A percentile compares a stretch with the other conserved stretches of the same genome.
Conservation (phyloP, 441 rosid species). For the Gossypium davidsonii region DNA sequence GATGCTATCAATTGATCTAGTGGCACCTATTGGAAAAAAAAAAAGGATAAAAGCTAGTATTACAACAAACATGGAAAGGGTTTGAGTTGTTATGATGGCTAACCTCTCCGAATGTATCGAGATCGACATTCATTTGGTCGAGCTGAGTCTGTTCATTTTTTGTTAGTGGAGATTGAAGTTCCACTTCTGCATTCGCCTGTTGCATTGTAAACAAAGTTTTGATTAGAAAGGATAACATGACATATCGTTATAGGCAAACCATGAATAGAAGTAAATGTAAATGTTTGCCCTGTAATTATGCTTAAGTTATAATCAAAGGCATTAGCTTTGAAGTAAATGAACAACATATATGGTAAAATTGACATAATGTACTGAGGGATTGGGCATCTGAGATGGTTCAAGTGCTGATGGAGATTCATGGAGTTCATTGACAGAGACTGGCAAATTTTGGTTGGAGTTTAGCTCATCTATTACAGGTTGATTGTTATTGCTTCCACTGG, state of each 20-base stretch:
- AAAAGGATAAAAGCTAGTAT: neutral
- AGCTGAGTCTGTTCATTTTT: neutral
- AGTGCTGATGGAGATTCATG: no score
- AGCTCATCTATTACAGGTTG: no score
- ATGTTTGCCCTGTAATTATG: no score
- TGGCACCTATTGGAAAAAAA: neutral
- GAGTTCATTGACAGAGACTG: no score
- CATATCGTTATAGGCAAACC: neutral
- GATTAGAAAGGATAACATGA: neutral
- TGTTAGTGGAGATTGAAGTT: neutral
- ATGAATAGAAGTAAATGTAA: no score
- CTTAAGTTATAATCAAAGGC: no score
- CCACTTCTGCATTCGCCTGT: neutral
- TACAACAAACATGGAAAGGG: neutral
- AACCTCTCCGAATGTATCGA: neutral
- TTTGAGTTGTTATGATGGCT: neutral
- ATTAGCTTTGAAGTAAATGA: neutral
- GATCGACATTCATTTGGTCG: neutral
- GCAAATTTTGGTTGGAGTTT: no score
- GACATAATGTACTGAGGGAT: neutral
- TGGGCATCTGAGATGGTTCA: neutral
- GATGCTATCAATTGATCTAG: constrained; percentile 1
- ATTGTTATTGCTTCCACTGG: no score
- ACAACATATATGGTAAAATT: no score
- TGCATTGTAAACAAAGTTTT: neutral